A percentile compares a stretch with the other conserved stretches of the same genome.
phyloP scores from a whole-genome alignment of 495 filamentous ascomycete genomes.

The Aspergillus biplanus region DNA sequence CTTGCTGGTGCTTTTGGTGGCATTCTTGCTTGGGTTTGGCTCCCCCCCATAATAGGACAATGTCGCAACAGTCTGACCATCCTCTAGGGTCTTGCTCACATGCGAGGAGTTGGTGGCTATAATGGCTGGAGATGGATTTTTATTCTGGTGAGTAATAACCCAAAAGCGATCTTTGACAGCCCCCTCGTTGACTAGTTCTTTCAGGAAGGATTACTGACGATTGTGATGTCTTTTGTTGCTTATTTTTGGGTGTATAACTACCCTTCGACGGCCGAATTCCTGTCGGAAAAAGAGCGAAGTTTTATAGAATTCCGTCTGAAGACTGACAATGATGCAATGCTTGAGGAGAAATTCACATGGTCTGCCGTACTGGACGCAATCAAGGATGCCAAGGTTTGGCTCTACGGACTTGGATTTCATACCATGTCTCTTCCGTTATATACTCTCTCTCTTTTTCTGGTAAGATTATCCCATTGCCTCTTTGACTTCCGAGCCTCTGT shows the following conservation, averaged over 20 bases:
- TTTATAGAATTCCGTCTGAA: constrained; percentile 63
- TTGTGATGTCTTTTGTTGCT: constrained; percentile 60
- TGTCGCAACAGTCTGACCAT: constrained; percentile 8
- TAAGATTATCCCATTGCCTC: constrained; percentile 31
- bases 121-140: constrained; percentile 86
- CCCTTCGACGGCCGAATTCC: constrained; percentile 68
- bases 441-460: constrained; percentile 75
- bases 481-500: background rate
- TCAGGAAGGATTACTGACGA: constrained; percentile 70
- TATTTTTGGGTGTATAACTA: constrained; percentile 78
- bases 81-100: constrained; percentile 53
- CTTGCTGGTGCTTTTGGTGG: constrained; percentile 82
- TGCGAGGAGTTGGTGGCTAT: constrained; percentile 65
- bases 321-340: constrained; percentile 62
- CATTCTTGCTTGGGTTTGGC: constrained; percentile 63
- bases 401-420: constrained; percentile 75
- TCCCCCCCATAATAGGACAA: constrained; percentile 1
- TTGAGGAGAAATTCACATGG: constrained; percentile 70
- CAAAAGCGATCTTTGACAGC: background rate
- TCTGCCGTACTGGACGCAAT: constrained; percentile 63
- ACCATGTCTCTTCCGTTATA: constrained; percentile 78
- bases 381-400: constrained; percentile 72
- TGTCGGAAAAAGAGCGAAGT: constrained; percentile 64
- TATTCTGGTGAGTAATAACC: constrained; percentile 59
- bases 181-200: background rate